Evolutionary conservation across 805 yeast genomes (phyloP).

Genomic region (Zygosaccharomyces gambellarensis): DNA sequence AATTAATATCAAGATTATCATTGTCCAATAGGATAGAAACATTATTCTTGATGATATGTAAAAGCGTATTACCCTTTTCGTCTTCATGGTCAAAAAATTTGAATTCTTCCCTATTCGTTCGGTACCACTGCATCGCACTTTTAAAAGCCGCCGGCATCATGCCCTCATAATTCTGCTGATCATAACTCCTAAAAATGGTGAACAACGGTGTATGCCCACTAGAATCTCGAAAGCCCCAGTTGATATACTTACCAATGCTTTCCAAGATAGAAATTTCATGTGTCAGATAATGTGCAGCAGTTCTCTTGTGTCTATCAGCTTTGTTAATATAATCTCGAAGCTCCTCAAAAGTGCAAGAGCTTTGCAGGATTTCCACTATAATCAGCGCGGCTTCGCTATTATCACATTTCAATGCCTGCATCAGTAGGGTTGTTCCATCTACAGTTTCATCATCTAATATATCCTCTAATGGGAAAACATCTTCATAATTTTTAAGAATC

Average conservation of each 20-base stretch:
- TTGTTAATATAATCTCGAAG: conserved; percentile 44
- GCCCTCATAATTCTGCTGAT: conserved; percentile 55
- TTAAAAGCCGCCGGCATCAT: conserved; percentile 45
- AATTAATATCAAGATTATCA: conserved; percentile 49
- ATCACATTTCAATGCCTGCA: conserved; percentile 56
- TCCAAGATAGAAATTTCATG: conserved; percentile 50
- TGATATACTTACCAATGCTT: conserved; percentile 50
- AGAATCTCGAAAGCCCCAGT: conserved; percentile 66
- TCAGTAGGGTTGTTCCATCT: conserved; percentile 51
- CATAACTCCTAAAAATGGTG: conserved; percentile 73
- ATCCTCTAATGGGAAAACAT: conserved; percentile 59
- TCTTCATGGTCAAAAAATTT: conserved; percentile 65
- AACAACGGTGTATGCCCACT: conserved; percentile 75
- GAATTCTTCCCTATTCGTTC: conserved; percentile 29
- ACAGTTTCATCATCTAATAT: conserved; percentile 58
- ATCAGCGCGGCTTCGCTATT: conserved; percentile 43
- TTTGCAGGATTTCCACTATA: conserved; percentile 42
- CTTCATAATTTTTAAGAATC: conserved; percentile 43
- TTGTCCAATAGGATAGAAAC: conserved; percentile 39
- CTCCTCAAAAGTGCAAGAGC: conserved; percentile 44
- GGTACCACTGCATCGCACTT: conserved; percentile 43
- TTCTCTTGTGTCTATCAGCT: conserved; percentile 50
- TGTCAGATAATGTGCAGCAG: conserved; percentile 69
- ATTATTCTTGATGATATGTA: conserved; percentile 62
- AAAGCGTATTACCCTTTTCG: conserved; percentile 62